Evolutionary conservation across 306 rosid genomes (phyloP), one percentile per base, ranked within the genome.

Genomic region (Datisca glomerata): DNA sequence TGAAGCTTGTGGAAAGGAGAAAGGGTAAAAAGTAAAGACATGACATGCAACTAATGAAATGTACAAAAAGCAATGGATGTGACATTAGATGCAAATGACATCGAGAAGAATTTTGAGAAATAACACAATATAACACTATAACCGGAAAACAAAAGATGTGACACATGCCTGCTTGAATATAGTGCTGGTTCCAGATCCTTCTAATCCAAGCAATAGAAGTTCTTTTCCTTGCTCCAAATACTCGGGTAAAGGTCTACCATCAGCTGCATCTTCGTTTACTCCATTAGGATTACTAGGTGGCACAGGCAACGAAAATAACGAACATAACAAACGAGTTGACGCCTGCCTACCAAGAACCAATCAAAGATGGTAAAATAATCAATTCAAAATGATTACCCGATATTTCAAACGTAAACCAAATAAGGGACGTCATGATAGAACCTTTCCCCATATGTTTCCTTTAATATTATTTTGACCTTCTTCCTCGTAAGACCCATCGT

Each of bases 361-460:
- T 68, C 62, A 28, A 58, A 58, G 63, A 73, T 48, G 45, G 67
- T 57, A 63, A 59, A 58, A 71, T 67, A 64, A 51, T 67, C 69
- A 58, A 63, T 72, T 57, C 77, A 73, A 64, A 56, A 59, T 16
- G 36, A 57, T 34, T 16, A 21, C 19, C 53, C 28, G 17, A 24
- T 28, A 19, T 64, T 64, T 51, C 51, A 68, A 56, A 41, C 59
- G 7, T 47, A 42, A 55, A 48, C 50, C 47, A 51, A 52, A 68
- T 19, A 67, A 57, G 16, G 49, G 43, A 56, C 34, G 53, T 63
- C 57, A 66, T 67, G 93, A 84, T 56, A 79, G 86, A 76, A 80
- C 96, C 96, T 85, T 85, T 80, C 85, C 96, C 96, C 96, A 85
- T 67, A 85, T 80, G 60, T 85, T 80, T 19, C 96, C 96, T 34